These are phyloP conservation scores for Kurtzmaniella quercitrusa DNA, from an alignment of 1,139 yeast species.

Conservation along the genomic window DNA sequence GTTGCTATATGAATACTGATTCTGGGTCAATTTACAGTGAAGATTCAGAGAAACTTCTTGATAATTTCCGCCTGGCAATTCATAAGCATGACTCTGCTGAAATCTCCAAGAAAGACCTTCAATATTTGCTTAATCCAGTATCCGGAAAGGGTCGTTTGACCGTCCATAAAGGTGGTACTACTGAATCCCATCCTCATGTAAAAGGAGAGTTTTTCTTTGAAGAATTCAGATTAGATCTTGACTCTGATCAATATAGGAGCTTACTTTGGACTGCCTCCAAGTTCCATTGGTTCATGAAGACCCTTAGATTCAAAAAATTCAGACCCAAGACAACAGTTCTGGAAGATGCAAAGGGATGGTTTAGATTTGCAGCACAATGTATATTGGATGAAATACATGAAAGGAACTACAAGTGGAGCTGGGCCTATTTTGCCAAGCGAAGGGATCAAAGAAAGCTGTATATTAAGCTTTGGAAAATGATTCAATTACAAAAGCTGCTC, in stretches of 20 bases:
- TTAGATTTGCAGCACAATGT: slow-evolving; percentile 69
- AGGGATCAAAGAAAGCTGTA: slow-evolving; percentile 71
- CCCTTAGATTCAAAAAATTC: slow-evolving; percentile 66
- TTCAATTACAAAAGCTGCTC: slow-evolving; percentile 34
- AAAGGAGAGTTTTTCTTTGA: slow-evolving; percentile 76
- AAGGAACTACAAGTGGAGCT: slow-evolving; percentile 76
- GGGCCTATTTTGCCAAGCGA: slow-evolving; percentile 74
- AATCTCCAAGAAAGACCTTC: slow-evolving; percentile 28
- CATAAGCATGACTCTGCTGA: slow-evolving; percentile 9
- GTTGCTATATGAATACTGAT: slow-evolving; percentile 85
- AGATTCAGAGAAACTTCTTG: slow-evolving; percentile 40
- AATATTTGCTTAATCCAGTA: slow-evolving; percentile 81
- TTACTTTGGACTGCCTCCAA: slow-evolving; percentile 78
- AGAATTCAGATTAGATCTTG: slow-evolving; percentile 80
- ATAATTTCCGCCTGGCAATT: slow-evolving; percentile 32
- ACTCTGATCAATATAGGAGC: slow-evolving; percentile 81
- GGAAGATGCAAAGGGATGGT: slow-evolving; percentile 80
- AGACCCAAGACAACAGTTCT: slow-evolving; percentile 60
- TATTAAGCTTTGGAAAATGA: slow-evolving; percentile 59
- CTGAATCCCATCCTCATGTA: slow-evolving; percentile 67
- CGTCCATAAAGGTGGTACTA: slow-evolving; percentile 72
- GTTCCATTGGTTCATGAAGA: slow-evolving; percentile 72
- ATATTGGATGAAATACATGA: slow-evolving; percentile 79
- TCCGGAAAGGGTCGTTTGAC: slow-evolving; percentile 83
- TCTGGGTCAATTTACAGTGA: slow-evolving; percentile 44